Evolutionary conservation across 257 asterid species (phyloP).

Genomic region (Ligustrum vulgare): DNA sequence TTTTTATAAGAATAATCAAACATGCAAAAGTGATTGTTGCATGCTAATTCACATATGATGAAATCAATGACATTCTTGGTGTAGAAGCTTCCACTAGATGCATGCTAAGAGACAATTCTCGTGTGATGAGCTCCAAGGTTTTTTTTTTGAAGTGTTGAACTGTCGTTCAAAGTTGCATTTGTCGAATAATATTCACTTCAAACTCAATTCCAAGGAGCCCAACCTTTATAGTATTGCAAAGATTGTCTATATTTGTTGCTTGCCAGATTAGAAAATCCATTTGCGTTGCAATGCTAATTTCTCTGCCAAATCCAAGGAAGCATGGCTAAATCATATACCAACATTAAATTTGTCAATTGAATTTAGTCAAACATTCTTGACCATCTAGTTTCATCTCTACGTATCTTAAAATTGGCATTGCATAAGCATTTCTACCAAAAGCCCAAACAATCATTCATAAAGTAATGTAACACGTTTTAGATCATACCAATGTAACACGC

Average conservation of each 20-base stretch:
- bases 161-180: slow-evolving; percentile 16
- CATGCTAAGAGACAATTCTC: too few species aligned
- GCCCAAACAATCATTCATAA: slow-evolving; percentile 23
- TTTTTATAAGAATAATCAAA: too few species aligned
- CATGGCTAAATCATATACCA: too few species aligned
- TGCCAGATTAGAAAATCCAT: slow-evolving; percentile 90
- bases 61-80: too few species aligned
- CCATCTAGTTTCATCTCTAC: slow-evolving; percentile 96
- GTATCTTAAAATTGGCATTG: slow-evolving; percentile 76
- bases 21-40: too few species aligned
- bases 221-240: slow-evolving; percentile 97
- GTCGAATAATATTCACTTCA: too few species aligned
- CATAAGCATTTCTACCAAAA: slow-evolving; percentile 81
- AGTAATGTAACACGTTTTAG: background rate
- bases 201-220: slow-evolving; percentile 98
- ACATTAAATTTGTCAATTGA: too few species aligned
- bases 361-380: slow-evolving; percentile 28
- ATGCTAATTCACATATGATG: too few species aligned
- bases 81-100: too few species aligned
- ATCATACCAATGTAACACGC: slow-evolving; percentile 39
- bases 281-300: slow-evolving; percentile 65
- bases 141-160: slow-evolving; percentile 1
- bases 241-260: slow-evolving; percentile 86
- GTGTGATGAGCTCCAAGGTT: too few species aligned
- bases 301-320: too few species aligned